Evolutionary conservation across 2,329 filamentous ascomycete genomes (phyloP).

Genomic region (Tolypocladium nubicola): DNA sequence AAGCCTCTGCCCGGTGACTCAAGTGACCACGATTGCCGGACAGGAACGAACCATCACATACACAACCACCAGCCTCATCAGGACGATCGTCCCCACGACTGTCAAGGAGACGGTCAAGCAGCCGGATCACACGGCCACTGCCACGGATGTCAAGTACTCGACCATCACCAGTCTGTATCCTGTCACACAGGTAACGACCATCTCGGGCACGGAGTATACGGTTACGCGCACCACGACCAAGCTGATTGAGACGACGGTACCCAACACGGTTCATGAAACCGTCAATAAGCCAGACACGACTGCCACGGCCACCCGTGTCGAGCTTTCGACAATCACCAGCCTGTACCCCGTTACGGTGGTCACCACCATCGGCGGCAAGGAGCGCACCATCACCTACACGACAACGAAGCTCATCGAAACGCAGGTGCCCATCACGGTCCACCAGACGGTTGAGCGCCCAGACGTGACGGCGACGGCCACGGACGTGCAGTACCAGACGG

Average conservation of each 20-base stretch:
- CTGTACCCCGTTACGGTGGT: slow-evolving; percentile 27
- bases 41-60: slow-evolving; percentile 8
- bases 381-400: slow-evolving; percentile 23
- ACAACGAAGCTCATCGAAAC: slow-evolving; percentile 27
- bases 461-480: slow-evolving; percentile 6
- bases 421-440: slow-evolving; percentile 18
- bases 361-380: slow-evolving; percentile 29
- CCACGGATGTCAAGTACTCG: slow-evolving; percentile 22
- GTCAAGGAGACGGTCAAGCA: slow-evolving; percentile 18
- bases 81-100: slow-evolving; percentile 16
- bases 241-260: slow-evolving; percentile 16
- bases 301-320: slow-evolving; percentile 6
- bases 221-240: slow-evolving; percentile 13
- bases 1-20: slow-evolving; percentile 28
- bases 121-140: slow-evolving; percentile 18
- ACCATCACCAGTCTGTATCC: slow-evolving; percentile 33
- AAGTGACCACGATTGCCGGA: slow-evolving; percentile 8
- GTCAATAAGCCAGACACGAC: slow-evolving; percentile 5
- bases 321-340: slow-evolving; percentile 31
- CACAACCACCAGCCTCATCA: slow-evolving; percentile 11
- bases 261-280: slow-evolving; percentile 14
- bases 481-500: slow-evolving; percentile 25
- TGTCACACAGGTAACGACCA: slow-evolving; percentile 24
- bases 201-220: slow-evolving; percentile 8
- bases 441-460: slow-evolving; percentile 8